Conservation (phyloP, 192 early-diverging fungal species). For the Podila horticola region DNA sequence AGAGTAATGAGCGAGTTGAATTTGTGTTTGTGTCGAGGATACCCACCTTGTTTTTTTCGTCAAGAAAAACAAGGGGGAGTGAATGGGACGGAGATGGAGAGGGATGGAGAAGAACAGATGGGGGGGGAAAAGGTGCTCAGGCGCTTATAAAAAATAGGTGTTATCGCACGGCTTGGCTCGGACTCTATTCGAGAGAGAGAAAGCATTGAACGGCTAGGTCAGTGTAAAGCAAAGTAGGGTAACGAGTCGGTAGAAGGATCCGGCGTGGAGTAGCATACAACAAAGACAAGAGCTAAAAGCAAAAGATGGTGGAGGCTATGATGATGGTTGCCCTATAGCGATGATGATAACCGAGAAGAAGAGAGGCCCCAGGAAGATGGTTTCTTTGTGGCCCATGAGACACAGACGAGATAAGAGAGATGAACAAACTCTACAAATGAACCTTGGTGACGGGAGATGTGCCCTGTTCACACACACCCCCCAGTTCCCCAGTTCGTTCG, state of each 20-base stretch:
- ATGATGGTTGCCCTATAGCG: too few species aligned
- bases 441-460: too few species aligned
- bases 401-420: neutral
- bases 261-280: constrained; percentile 1
- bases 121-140: neutral
- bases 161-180: too few species aligned
- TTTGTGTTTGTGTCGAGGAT: neutral
- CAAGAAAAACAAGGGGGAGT: neutral
- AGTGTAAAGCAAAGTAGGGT: neutral
- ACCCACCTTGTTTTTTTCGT: neutral
- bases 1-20: neutral
- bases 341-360: too few species aligned
- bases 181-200: neutral
- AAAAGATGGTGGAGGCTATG: neutral
- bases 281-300: neutral
- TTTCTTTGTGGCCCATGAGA: too few species aligned
- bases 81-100: neutral
- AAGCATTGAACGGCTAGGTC: neutral
- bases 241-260: neutral
- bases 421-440: neutral
- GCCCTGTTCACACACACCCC: too few species aligned
- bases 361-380: too few species aligned
- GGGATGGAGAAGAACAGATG: neutral
- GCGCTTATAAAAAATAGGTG: neutral
- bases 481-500: too few species aligned